Conservation (phyloP, 345 rosid genomes). For the Brassica juncea region DNA sequence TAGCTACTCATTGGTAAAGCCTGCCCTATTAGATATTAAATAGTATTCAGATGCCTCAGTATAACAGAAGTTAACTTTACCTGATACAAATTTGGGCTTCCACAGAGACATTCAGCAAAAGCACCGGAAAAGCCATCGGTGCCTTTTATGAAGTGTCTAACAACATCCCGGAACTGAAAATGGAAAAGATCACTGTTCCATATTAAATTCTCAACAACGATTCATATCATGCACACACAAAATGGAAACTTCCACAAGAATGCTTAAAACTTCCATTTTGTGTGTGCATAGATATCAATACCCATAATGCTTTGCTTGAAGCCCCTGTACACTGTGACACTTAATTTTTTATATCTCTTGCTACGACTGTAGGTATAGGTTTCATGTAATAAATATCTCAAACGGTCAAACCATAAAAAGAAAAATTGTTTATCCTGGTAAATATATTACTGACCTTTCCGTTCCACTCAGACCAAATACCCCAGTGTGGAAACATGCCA, state of each 20-base stretch:
- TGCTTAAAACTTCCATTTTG: neutral
- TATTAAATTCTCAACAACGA: constrained; percentile 10
- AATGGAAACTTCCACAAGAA: constrained; percentile 6
- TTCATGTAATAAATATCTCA: neutral
- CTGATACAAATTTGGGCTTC: constrained; percentile 93
- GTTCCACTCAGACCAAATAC: constrained; percentile 98
- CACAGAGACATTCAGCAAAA: constrained; percentile 97
- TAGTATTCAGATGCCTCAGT: constrained; percentile 6
- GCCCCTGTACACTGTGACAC: neutral
- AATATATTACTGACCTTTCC: constrained; percentile 73
- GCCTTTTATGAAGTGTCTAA: constrained; percentile 95
- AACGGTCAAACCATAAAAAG: neutral
- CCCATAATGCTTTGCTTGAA: neutral
- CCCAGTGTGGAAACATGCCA: constrained; percentile 96
- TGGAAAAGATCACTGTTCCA: constrained; percentile 21
- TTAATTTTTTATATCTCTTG: neutral
- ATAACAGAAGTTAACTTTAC: constrained; percentile 38
- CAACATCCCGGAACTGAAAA: constrained; percentile 88
- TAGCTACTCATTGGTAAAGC: neutral
- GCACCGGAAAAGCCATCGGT: constrained; percentile 94
- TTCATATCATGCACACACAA: constrained; percentile 9
- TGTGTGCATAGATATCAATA: no score
- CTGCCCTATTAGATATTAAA: neutral
- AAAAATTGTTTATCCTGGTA: neutral
- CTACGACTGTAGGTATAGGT: neutral